Base-by-base conservation (phyloP, 352 stramenopile species). In the Globisporangium echinulatum region DNA sequence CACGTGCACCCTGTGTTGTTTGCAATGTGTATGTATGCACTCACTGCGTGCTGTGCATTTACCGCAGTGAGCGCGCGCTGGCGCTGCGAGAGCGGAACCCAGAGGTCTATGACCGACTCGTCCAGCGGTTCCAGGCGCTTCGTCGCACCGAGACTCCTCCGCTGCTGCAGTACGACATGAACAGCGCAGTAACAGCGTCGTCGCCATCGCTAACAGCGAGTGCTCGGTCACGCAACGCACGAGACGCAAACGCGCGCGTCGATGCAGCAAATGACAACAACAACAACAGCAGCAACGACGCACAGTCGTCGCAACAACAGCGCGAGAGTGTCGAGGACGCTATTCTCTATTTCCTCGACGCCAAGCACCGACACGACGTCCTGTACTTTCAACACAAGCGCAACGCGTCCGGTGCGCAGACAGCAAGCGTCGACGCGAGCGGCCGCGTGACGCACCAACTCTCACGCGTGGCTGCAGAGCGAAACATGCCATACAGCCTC, bases 291-390 rank as follows among this genome's bases (percentile, higher is more conserved):
- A 13, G 19, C 11, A 17, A 4, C 17, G 11, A 9, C 14, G 10
- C 7, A 14, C 39, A 38, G 17, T 19, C 0, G 17, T 19, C 17
- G 17, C 17, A 19, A 6, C n/a, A 49, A 38, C 8, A 40, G 36
- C 9, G 59, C 33, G 56, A 71, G 10, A 71, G 62, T 1, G 74
- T 90, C 36, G 82, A 91, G 62, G 79, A 89, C 37, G 79, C 82
- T 0, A 76, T 91, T 10, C 43, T 91, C 40, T 86, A 85, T 52
- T 91, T 91, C 48, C 50, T 91, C 57, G 62, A 74, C 17, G 74
- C 82, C 47, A 91, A 87, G 56, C 79, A 89, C 66, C 75, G 67
- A n/a, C 72, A 70, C 52, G 79, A 91, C 50, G 61, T 91, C 8
- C 59, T 89, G n/a, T 88, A 88, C 53, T 88, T 89, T 51, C 73